These are phyloP conservation scores for Colletotrichum godetiae DNA, from an alignment of 2,329 filamentous ascomycete species.

Conservation along the genomic window DNA sequence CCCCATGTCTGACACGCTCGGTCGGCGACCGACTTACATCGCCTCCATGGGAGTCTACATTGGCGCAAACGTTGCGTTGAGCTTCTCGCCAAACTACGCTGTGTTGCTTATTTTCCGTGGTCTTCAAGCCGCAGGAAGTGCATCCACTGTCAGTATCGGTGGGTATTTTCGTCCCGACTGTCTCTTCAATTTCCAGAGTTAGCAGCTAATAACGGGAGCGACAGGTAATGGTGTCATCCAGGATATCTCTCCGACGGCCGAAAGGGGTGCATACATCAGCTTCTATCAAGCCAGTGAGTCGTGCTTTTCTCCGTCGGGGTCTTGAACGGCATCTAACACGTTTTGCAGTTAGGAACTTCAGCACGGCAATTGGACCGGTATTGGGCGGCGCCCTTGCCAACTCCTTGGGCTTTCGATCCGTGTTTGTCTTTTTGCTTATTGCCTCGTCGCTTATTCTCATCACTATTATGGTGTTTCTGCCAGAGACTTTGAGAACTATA, in stretches of 20 bases:
- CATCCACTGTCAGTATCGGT: conserved; percentile 60
- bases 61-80: conserved; percentile 57
- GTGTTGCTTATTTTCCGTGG: conserved; percentile 57
- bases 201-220: conserved; percentile 6
- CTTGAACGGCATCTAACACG: background rate
- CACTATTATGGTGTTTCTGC: conserved; percentile 39
- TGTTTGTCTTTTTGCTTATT: conserved; percentile 33
- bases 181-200: background rate
- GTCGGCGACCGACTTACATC: conserved; percentile 56
- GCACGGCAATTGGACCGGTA: conserved; percentile 46
- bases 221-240: conserved; percentile 44
- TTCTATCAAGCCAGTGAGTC: conserved; percentile 46
- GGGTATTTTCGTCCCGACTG: conserved; percentile 1
- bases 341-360: conserved; percentile 41
- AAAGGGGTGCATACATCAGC: conserved; percentile 45
- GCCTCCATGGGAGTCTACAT: conserved; percentile 60
- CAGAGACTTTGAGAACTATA: conserved; percentile 44
- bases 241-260: conserved; percentile 43
- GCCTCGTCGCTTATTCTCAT: conserved; percentile 32
- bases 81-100: conserved; percentile 53
- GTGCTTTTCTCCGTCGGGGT: rapidly evolving
- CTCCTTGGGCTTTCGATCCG: conserved; percentile 32
- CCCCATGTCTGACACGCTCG: conserved; percentile 58
- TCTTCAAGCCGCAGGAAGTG: conserved; percentile 60
- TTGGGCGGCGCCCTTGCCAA: conserved; percentile 45